Conservation (phyloP, 768 basidiomycete species). For the Calocera viscosa region DNA sequence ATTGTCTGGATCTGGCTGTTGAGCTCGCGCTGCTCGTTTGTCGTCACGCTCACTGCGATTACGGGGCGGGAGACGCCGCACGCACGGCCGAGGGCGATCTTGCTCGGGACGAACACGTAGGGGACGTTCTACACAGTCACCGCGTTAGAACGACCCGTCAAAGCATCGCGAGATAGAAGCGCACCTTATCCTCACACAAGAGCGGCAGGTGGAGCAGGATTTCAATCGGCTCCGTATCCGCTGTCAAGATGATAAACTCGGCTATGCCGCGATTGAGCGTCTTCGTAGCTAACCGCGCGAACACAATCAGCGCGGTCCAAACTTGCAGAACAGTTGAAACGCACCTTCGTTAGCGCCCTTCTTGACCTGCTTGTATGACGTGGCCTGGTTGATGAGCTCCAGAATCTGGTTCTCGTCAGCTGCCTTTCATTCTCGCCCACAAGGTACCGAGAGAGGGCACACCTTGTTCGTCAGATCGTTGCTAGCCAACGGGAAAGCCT, state of each 20-base stretch:
- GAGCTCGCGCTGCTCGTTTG: conserved; percentile 85
- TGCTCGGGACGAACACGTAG: conserved; percentile 88
- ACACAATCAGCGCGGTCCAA: no score
- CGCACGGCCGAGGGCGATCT: conserved; percentile 89
- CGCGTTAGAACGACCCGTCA: not conserved
- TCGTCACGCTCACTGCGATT: conserved; percentile 92
- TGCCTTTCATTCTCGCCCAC: not conserved
- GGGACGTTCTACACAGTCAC: conserved; percentile 64
- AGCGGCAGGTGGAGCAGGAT: conserved; percentile 94
- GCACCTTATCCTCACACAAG: conserved; percentile 93
- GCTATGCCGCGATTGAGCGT: conserved; percentile 95
- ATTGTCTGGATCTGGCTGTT: conserved; percentile 76
- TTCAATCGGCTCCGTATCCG: conserved; percentile 94
- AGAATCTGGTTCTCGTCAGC: conserved; percentile 51
- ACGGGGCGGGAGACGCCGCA: conserved; percentile 93
- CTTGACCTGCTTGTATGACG: conserved; percentile 96
- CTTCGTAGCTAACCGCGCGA: conserved; percentile 65
- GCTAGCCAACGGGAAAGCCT: conserved; percentile 82
- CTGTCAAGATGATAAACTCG: conserved; percentile 93
- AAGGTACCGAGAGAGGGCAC: conserved; percentile 20
- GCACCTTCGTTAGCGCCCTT: conserved; percentile 97
- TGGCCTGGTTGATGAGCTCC: conserved; percentile 87
- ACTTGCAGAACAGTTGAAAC: no score
- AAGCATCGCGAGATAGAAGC: no score
- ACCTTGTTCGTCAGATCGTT: conserved; percentile 84